Evolutionary conservation across 2,329 filamentous ascomycete species (phyloP), one percentile per base, ranked within the genome.

Genomic region (Neocucurbitaria cava): DNA sequence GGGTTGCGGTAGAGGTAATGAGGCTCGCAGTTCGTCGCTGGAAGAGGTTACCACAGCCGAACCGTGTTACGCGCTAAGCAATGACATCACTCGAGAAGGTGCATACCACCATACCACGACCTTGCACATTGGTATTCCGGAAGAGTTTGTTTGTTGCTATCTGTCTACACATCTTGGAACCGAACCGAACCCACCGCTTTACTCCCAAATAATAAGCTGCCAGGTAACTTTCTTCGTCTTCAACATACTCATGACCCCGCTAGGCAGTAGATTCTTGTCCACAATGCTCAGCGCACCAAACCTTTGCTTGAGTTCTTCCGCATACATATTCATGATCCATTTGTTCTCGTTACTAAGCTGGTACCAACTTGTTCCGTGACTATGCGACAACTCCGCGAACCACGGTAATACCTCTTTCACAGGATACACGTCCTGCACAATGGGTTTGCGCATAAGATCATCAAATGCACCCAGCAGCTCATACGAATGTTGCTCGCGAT

Each of bases 281-380:
- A 80, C 66, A 26, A 79, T 50, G 1, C 77, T 75, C 23, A 54
- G 28, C 24, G 58, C 64, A 0, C 78, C 78, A 70, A 79, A 79
- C 33, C 65, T 66, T 49, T 72, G 64, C 41, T 71, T 71, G 68
- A 80, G 72, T 50, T 79, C 76, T 15, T 66, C 61, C 0, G 68
- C 73, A 66, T 79, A 79, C 23, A 80, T 58, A 49, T 66, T 61
- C 41, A 68, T 66, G 9, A 83, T 74, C 81, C 82, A 83, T 5
- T 41, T n/a, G 2, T 41, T 48, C 20, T 28, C 39, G 28, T 48
- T 40, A 26, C 33, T 36, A 0, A 75, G 60, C 4, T 58, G 59
- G 2, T 53, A 49, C 48, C 41, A 51, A 9, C 24, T 33, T 13
- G 18, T 23, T 17, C 48, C 41, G 31, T 51, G 48, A 21, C 20